Conservation (phyloP, 495 filamentous ascomycete genomes). For the Podospora pseudopauciseta region DNA sequence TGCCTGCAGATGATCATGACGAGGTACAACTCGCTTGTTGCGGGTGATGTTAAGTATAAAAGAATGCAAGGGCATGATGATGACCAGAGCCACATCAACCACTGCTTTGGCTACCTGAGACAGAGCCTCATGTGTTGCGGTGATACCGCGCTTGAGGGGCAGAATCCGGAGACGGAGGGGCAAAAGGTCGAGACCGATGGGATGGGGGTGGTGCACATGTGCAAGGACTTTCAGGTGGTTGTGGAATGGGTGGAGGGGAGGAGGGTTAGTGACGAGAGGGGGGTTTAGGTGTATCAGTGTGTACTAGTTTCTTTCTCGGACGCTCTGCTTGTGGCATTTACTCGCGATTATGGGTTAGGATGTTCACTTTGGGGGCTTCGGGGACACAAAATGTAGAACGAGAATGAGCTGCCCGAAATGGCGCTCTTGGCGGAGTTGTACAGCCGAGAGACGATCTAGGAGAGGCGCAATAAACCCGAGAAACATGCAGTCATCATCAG, state of each 20-base stretch:
- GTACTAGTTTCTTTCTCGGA: conserved; percentile 34
- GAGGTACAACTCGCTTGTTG: conserved; percentile 7
- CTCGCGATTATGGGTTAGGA: too few relatives aligned
- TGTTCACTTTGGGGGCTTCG: too few relatives aligned
- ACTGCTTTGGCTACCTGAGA: conserved; percentile 49
- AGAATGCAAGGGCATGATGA: conserved; percentile 23
- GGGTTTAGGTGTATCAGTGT: conserved; percentile 43
- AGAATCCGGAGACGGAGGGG: conserved; percentile 41
- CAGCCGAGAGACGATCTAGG: neutral
- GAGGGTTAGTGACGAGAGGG: conserved; percentile 37
- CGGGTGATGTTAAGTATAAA: conserved; percentile 32
- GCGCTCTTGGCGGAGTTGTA: neutral
- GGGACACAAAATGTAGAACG: too few relatives aligned
- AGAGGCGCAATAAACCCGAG: neutral
- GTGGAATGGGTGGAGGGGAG: conserved; percentile 36
- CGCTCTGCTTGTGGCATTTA: too few relatives aligned
- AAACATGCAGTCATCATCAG: neutral
- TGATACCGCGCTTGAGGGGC: conserved; percentile 44
- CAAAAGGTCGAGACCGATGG: conserved; percentile 42
- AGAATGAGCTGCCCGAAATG: neutral
- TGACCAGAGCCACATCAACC: conserved; percentile 38
- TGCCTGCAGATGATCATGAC: conserved; percentile 43
- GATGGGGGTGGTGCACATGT: conserved; percentile 48
- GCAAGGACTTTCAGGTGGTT: conserved; percentile 39
- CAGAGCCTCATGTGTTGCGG: conserved; percentile 48